Evolutionary conservation across 352 stramenopile species (phyloP), one percentile per base, ranked within the genome.

Genomic region (Phytophthora podocarpi): DNA sequence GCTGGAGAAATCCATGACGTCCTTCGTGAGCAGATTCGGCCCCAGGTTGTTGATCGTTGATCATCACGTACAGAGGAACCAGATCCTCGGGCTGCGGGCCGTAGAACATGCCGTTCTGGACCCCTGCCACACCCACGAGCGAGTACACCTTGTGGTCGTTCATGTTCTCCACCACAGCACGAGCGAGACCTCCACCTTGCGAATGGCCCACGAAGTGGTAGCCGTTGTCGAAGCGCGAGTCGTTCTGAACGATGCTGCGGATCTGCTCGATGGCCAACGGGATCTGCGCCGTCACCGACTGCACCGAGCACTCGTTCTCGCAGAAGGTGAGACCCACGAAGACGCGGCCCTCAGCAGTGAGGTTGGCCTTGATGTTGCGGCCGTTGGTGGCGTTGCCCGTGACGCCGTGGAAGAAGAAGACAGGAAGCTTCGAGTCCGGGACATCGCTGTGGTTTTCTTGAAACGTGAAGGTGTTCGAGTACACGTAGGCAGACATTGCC

Each of bases 381-480:
- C 70, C 73, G n/a, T 67, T 53, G 31, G 47, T 64, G 20, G 58
- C 45, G 21, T 74, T 75, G 31, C 46, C 41, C 18, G 68, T 77
- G 42, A 80, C 37, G 35, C 73, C 76, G 49, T 85, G 76, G 59
- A 85, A 80, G 61, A 82, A 82, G 61, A 82, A 70, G n/a, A 78
- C 65, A 5, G 76, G 70, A 4, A 85, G 58, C 10, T 59, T 12
- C 16, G 59, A 62, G 2, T 63, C 59, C 21, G 52, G 15, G 4
- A 58, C 43, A n/a, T n/a, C n/a, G n/a, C n/a, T n/a, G n/a, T n/a
- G n/a, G n/a, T n/a, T n/a, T n/a, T n/a, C n/a, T n/a, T n/a, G n/a
- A n/a, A n/a, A n/a, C n/a, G n/a, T n/a, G n/a, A n/a, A n/a, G n/a
- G n/a, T n/a, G n/a, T n/a, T n/a, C n/a, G n/a, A n/a, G n/a, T n/a